Evolutionary conservation across 768 basidiomycete genomes (phyloP), one percentile per base, ranked within the genome.

Genomic region (Mycena vulgaris): DNA sequence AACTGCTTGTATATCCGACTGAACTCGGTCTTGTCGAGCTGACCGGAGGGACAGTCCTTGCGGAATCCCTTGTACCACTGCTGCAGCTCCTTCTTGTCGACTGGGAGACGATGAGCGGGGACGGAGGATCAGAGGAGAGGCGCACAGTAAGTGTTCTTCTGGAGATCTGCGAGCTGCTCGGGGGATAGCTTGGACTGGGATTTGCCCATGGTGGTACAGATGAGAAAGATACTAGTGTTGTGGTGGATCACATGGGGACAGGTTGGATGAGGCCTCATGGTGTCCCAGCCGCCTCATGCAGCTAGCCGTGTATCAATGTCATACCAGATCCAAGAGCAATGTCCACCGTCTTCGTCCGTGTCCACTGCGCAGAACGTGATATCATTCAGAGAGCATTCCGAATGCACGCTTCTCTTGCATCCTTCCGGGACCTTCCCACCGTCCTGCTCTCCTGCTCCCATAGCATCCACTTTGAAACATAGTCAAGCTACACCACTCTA

Each of bases 41-140:
- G 94, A 47, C 98, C 98, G 5, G 95, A 94, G 1, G 98, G 98
- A 80, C 98, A 99, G 83, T 99, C 98, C 83, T 96, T 98, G 78
- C 97, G 90, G 85, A 99, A 99, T 52, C 98, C 98, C 83, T 99
- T 99, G 89, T 99, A 97, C 96, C 96, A 97, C 86, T 96, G 95
- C 83, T 98, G 96, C 49, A 97, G 92, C 81, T 98, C 96, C 79
- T 94, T 92, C 91, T 97, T 97, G 86, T 97, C 95, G 80, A 97
- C 95, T 97, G 81, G 4, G 63, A 42, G 25, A 17, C 37, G 58
- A 58, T 52, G 63, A 49, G 69, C 75, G 70, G 75, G 75, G 55
- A 55, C 40, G 47, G 65, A 53, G 58, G 47, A 71, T 67, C 23
- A 49, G 31, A 37, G 63, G 66, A 48, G 59, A 52, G 47, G 66